Evolutionary conservation across 345 rosid genomes (phyloP), one percentile per base, ranked within the genome.

Genomic region (Diplotaxis tenuifolia): DNA sequence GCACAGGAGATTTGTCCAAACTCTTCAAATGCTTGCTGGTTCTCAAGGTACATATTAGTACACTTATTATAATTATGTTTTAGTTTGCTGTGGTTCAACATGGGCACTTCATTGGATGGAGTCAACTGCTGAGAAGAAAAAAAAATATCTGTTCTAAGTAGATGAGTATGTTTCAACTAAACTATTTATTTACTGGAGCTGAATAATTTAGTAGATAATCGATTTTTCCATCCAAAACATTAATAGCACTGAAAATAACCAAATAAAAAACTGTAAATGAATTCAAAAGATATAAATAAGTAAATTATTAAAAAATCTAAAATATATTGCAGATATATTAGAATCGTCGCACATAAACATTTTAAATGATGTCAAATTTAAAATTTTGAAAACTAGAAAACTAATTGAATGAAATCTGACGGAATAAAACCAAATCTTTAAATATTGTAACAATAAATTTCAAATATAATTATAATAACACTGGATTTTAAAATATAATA

Each of bases 11-110:
- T 96, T 96, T 69, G 96, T 96, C 4, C 87, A 83, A 77, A 98
- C 99, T 50, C 93, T 96, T 23, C 99, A 96, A 73, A 86, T 92
- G 97, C 94, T 96, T 6, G 99, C 98, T 28, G 99, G 99, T 29
- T 92, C 99, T 65, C 99, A 95, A 92, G 98, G 99, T 95, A 90
- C 49, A 20, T 11, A 40, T 45, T 34, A 54, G 25, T 62, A 49
- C 9, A 9, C 20, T 23, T 74, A 50, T 65, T 57, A 11, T 7
- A 53, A 6, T 34, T 18, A 12, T 9, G 32, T n/a, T 28, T 73
- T 14, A 16, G 1, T 73, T 40, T 68, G 34, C 22, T 62, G 10
- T 57, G 62, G 62, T 57, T 57, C 7, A 25, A 16, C 62, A 25
- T 25, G 61, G 61, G 27, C n/a, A n/a, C 8, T 10, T 7, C 36